A percentile compares a stretch with the other conserved stretches of the same genome.
Conservation (phyloP, 2,329 filamentous ascomycete genomes). For the Myotisia sp. region DNA sequence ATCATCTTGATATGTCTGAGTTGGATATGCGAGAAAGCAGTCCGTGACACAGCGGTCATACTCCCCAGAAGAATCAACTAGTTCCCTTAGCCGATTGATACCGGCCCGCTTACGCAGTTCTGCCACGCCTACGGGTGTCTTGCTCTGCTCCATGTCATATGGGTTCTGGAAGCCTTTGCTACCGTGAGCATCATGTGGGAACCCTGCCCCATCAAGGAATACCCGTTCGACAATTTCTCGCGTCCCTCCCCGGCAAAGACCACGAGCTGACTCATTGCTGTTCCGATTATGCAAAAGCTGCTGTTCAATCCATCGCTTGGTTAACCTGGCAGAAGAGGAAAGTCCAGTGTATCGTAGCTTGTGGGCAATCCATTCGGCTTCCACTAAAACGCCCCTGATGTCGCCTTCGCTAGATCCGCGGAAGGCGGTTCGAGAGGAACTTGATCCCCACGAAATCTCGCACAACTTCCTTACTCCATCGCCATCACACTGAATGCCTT, state of each 20-base stretch:
- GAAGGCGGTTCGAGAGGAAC: conserved; percentile 40
- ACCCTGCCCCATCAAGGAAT: conserved; percentile 50
- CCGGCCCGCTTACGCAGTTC: conserved; percentile 46
- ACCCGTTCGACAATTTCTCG: conserved; percentile 53
- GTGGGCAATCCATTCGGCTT: conserved; percentile 50
- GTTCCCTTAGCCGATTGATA: conserved; percentile 45
- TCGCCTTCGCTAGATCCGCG: conserved; percentile 38
- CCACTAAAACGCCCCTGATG: conserved; percentile 50
- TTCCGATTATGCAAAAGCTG: conserved; percentile 40
- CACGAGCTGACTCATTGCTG: conserved; percentile 42
- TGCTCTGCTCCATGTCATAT: conserved; percentile 16
- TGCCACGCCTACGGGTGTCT: conserved; percentile 39
- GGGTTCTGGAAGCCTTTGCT: conserved; percentile 25
- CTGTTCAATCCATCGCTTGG: conserved; percentile 46
- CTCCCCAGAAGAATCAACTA: conserved; percentile 49
- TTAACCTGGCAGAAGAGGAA: conserved; percentile 31
- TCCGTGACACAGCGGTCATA: conserved; percentile 50
- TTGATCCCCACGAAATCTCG: conserved; percentile 52
- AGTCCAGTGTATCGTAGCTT: conserved; percentile 38
- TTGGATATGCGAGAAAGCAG: conserved; percentile 74
- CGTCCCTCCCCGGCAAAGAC: conserved; percentile 47
- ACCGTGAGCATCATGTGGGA: conserved; percentile 33
- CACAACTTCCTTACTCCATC: conserved; percentile 68
- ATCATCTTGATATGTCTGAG: conserved; percentile 84
- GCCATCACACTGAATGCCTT: conserved; percentile 74